Evolutionary conservation across 768 basidiomycete genomes (phyloP).

Genomic region (Gymnopilus junonius): DNA sequence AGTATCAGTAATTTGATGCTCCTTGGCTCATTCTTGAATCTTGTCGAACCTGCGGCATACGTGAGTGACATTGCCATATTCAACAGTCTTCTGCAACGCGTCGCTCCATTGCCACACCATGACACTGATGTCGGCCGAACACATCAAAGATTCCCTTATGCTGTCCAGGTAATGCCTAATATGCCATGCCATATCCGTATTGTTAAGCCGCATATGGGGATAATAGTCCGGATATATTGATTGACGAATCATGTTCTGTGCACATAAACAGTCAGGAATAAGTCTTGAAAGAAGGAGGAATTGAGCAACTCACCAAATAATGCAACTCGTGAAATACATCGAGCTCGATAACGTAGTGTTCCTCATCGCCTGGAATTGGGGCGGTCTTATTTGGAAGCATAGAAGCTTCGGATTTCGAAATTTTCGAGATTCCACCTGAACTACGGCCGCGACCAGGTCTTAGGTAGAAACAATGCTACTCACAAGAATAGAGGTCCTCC

Average conservation of each 20-base stretch:
- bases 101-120: slow-evolving; percentile 26
- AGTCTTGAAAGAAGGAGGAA: not conserved
- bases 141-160: slow-evolving; percentile 25
- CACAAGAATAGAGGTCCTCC: slow-evolving; percentile 3
- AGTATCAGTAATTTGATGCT: not conserved
- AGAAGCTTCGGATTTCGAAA: slow-evolving; percentile 23
- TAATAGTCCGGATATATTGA: slow-evolving; percentile 22
- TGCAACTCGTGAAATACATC: slow-evolving; percentile 31
- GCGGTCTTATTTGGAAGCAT: slow-evolving; percentile 26
- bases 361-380: slow-evolving; percentile 20
- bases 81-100: not conserved
- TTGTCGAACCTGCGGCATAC: slow-evolving; percentile 20
- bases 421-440: slow-evolving; percentile 8
- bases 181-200: slow-evolving; percentile 16
- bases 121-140: slow-evolving; percentile 14
- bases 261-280: not conserved
- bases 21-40: slow-evolving; percentile 18
- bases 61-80: slow-evolving; percentile 16
- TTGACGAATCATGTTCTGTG: slow-evolving; percentile 22
- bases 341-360: slow-evolving; percentile 22
- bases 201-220: slow-evolving; percentile 6
- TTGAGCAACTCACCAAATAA: slow-evolving; percentile 18
- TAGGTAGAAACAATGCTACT: not conserved
- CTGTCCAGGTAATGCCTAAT: slow-evolving; percentile 23
- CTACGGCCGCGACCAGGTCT: not conserved